Conservation (phyloP, 139 green algal species). For the Chlamydomonas incerta region DNA sequence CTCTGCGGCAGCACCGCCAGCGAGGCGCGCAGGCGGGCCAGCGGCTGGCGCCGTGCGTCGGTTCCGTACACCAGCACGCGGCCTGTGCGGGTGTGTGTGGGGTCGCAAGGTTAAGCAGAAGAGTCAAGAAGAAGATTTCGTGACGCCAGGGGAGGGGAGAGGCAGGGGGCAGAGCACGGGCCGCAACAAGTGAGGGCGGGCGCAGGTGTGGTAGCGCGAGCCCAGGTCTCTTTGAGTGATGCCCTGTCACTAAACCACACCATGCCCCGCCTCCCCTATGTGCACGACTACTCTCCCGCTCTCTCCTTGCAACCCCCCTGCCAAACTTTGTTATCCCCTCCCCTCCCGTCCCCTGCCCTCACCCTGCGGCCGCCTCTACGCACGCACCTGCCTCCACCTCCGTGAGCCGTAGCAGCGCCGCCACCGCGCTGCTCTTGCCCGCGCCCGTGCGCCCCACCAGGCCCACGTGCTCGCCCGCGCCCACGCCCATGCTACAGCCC, state of each 20-base stretch:
- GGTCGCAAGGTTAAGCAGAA: too few species aligned
- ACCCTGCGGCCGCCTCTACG: not conserved
- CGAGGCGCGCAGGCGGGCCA: slow-evolving; percentile 51
- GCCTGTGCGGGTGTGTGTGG: too few species aligned
- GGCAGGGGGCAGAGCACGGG: too few species aligned
- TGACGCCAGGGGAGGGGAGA: too few species aligned
- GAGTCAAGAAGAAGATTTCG: too few species aligned
- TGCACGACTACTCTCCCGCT: not conserved
- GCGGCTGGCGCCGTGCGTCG: slow-evolving; percentile 54
- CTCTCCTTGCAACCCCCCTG: too few species aligned
- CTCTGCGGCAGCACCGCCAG: slow-evolving; percentile 67
- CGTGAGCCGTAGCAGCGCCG: slow-evolving; percentile 69
- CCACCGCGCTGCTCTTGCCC: slow-evolving; percentile 78
- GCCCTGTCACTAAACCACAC: too few species aligned
- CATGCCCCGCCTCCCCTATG: not conserved
- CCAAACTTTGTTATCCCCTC: too few species aligned
- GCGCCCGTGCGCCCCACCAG: slow-evolving; percentile 83
- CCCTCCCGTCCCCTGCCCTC: too few species aligned
- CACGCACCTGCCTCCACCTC: slow-evolving; percentile 50
- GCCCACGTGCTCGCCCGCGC: slow-evolving; percentile 70
- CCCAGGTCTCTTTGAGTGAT: too few species aligned
- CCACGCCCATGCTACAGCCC: slow-evolving; percentile 53
- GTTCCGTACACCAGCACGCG: slow-evolving; percentile 21
- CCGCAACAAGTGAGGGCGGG: too few species aligned
- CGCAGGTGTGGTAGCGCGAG: too few species aligned